Conservation (phyloP, 371 early-diverging fungal species). For the Parasitella parasitica region DNA sequence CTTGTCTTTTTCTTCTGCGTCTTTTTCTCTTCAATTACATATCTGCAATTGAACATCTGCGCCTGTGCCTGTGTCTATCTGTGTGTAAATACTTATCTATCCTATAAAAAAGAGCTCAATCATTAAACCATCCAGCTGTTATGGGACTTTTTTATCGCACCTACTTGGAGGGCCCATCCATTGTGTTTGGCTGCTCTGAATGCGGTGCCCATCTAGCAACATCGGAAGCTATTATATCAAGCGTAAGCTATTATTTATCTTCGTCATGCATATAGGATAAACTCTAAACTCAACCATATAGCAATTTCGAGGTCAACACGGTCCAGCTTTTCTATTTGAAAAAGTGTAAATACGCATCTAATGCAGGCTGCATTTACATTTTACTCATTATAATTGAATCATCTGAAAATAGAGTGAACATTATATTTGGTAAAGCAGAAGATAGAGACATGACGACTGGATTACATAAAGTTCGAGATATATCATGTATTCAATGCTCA, state of each 20-base stretch:
- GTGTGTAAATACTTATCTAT: background rate
- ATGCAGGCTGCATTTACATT: background rate
- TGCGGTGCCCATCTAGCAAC: slow-evolving; percentile 75
- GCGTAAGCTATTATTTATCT: slow-evolving; percentile 39
- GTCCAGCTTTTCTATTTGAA: slow-evolving; percentile 66
- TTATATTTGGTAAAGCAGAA: slow-evolving; percentile 57
- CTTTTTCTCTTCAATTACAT: background rate
- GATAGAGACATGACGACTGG: slow-evolving; percentile 74
- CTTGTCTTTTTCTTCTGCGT: background rate
- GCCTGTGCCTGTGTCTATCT: background rate
- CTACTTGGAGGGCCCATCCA: slow-evolving; percentile 13
- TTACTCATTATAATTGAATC: too few species aligned
- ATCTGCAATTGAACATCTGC: background rate
- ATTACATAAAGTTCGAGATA: slow-evolving; percentile 65
- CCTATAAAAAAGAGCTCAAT: too few species aligned
- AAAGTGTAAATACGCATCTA: slow-evolving; percentile 45
- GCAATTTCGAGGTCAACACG: slow-evolving; percentile 68
- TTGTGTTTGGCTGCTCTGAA: slow-evolving; percentile 11
- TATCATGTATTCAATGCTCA: slow-evolving; percentile 62
- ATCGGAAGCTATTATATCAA: slow-evolving; percentile 64
- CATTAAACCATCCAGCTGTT: background rate
- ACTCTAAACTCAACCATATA: slow-evolving; percentile 15
- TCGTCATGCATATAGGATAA: background rate
- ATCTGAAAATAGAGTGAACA: slow-evolving; percentile 60
- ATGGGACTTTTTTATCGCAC: slow-evolving; percentile 18